Base-by-base conservation (phyloP, 140 eudicot genomes). In the Flaveria floridana region DNA sequence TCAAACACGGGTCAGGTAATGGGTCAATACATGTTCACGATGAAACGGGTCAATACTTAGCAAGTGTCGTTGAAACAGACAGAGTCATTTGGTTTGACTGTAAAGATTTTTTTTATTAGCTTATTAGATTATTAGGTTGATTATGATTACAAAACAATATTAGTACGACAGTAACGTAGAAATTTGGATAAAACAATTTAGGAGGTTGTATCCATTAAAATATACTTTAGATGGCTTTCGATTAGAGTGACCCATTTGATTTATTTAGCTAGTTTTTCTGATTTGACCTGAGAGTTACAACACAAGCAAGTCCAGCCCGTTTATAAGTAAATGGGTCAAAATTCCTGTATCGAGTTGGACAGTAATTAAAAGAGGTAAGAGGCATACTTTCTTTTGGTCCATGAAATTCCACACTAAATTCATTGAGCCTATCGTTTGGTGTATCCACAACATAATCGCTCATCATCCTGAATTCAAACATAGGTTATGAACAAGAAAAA, bases 311-410 rank as follows among this genome's bases (percentile, higher is more conserved):
- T 7, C 10, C 55, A 11, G 4, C 72, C 34, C 57, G 1, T 10
- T 44, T 44, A 20, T 44, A 42, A 20, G 57, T 68, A 68, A 20
- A 44, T 19, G 12, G 6, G 58, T 42, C 13, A 1, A 68, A 68
- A 18, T 41, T 3, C 19, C 3, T 6, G 41, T 6, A 67, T n/a
- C 20, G 39, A 14, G 30, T 39, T 59, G 26, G 47, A 44, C 14
- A 18, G 9, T 11, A 55, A 44, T 46, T 13, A 37, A 3, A 26
- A 2, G 10, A 78, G 57, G 73, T 72, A 73, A 58, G 70, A 20
- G 13, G 13, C 78, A 7, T 86, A 93, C 97, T 93, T 79, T 86
- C 97, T 90, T 93, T 93, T 63, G 97, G 97, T 61, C 98, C 98
- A 58, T 93, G 92, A 78, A 90, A 93, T 52, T 84, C 84, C 77